Base-by-base conservation (phyloP, 352 stramenopile species). In the Pythium biforme region DNA sequence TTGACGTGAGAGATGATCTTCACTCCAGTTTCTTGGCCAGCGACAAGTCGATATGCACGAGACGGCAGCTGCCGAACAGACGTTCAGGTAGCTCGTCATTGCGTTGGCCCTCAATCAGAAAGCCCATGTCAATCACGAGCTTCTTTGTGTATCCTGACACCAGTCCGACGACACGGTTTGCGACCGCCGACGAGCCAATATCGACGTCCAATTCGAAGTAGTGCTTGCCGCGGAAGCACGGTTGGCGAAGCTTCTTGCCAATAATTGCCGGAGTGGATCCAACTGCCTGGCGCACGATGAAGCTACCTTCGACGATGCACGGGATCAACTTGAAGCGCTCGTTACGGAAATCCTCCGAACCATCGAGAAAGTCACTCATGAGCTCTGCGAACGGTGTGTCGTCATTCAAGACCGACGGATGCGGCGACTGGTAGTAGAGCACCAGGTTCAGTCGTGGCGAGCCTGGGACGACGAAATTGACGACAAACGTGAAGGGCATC, bases 251-350 rank as follows among this genome's bases (percentile, higher is more conserved):
- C 57, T 92, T 92, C 60, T 90, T 92, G 55, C 83, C 83, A 51
- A 89, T 81, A 45, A 92, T 77, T 10, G 83, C 76, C 0, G 83
- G 83, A 1, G 81, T 92, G 1, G 77, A 86, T 17, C 83, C 83
- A 37, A 92, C 83, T 12, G 83, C 83, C 60, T 92, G 83, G 23
- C 81, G 80, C 55, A 92, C 81, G 20, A 92, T 92, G 50, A 92
- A 92, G 37, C 73, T 86, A 3, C 83, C 83, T 66, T 92, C 83
- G 7, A 90, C 81, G 47, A 92, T 92, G 57, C 75, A 88, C 37
- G 83, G 83, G 52, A 92, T 92, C 14, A 92, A 64, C 73, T 92
- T 92, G 58, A 92, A 92, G 33, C 79, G 79, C 64, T 92, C 81
- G 54, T 92, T 87, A 15, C 81, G 79, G 66, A 89, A 92, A 41